Evolutionary conservation across 148 eudicot species (phyloP).

Genomic region (Agrostemma githago): DNA sequence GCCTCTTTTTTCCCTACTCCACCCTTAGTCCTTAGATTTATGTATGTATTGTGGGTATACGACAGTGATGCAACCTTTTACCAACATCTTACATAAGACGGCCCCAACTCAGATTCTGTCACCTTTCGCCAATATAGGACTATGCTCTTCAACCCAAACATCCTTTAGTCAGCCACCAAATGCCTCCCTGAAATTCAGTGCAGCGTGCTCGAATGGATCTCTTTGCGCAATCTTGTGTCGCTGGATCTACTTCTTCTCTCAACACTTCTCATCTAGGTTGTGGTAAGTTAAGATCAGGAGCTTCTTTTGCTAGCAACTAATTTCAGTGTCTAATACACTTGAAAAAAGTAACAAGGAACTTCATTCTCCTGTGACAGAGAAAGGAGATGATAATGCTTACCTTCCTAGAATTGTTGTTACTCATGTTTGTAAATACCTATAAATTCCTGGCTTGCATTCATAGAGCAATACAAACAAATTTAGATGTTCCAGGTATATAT

Average conservation of each 20-base stretch:
- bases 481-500: neutral
- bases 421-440: neutral
- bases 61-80: conserved; percentile 11
- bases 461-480: neutral
- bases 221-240: neutral
- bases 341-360: neutral
- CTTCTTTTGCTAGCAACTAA: neutral
- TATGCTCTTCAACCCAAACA: neutral
- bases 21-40: too few relatives aligned
- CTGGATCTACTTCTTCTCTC: conserved; percentile 11
- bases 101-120: conserved; percentile 4
- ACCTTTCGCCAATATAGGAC: neutral
- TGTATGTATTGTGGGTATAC: too few relatives aligned
- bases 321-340: neutral
- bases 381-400: neutral
- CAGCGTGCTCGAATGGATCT: neutral
- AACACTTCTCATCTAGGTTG: neutral
- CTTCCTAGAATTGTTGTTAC: neutral
- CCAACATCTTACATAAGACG: neutral
- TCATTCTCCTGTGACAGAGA: neutral
- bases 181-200: conserved; percentile 5
- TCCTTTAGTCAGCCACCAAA: conserved; percentile 9
- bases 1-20: too few relatives aligned
- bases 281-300: neutral
- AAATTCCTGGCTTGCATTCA: neutral